Conservation (phyloP, 345 rosid genomes). For the Aquilaria malaccensis region DNA sequence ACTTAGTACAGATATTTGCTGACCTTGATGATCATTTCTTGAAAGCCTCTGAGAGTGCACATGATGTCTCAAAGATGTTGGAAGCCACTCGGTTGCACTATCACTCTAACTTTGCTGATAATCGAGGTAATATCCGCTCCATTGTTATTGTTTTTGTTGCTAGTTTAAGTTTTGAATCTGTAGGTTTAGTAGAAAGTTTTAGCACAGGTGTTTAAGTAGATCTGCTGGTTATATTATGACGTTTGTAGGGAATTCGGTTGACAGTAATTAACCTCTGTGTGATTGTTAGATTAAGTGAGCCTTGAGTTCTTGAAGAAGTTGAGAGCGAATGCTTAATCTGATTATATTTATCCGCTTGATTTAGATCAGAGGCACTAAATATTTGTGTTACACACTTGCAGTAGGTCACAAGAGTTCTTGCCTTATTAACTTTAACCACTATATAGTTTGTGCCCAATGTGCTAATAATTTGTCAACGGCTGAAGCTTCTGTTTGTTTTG, state of each 20-base stretch:
- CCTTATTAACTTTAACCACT: too few species aligned
- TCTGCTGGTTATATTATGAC: not conserved
- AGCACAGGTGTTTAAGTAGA: not conserved
- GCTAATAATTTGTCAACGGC: too few species aligned
- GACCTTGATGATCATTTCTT: slow-evolving; percentile 87
- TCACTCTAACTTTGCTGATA: slow-evolving; percentile 98
- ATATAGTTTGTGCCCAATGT: too few species aligned
- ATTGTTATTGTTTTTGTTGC: not conserved
- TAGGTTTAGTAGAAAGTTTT: not conserved
- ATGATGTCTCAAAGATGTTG: slow-evolving; percentile 88
- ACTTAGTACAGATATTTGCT: slow-evolving; percentile 42
- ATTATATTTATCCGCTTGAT: too few species aligned
- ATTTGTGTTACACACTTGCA: too few species aligned
- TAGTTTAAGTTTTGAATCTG: not conserved
- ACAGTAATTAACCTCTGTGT: too few species aligned
- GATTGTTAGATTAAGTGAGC: too few species aligned
- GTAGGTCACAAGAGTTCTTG: too few species aligned
- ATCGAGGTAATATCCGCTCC: slow-evolving; percentile 44
- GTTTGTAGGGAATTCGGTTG: not conserved
- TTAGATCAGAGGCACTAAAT: too few species aligned
- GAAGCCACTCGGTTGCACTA: slow-evolving; percentile 94
- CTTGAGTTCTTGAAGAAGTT: too few species aligned
- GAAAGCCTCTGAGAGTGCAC: slow-evolving; percentile 86
- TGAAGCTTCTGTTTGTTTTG: too few species aligned
- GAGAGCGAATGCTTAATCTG: too few species aligned